Evolutionary conservation across 352 stramenopile species (phyloP), one percentile per base, ranked within the genome.

Genomic region (Phytophthora tentaculata): DNA sequence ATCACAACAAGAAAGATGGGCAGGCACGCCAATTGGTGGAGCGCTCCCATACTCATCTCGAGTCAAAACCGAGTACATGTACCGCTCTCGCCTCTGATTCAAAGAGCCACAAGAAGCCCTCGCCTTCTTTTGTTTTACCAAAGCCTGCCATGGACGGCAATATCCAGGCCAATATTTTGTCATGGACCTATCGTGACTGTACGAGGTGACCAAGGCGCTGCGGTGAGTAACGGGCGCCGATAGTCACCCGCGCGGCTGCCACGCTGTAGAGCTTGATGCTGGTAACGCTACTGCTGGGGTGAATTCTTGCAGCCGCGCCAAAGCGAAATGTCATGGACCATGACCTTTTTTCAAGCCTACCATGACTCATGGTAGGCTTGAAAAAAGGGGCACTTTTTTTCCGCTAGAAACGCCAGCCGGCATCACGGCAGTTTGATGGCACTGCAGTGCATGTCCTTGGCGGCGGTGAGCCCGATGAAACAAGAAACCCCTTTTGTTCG

Each of bases 1-100:
- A 76, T 69, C 62, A 73, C 63, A 69, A 74, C 53, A 72, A 63
- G 45, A 61, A 74, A 55, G 67, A 71, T 68, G 56, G 53, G 67
- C 62, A 67, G 28, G 60, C 60, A 60, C 64, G 57, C 51, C 41
- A 19, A 71, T 71, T 71, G 63, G 63, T 56, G 45, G 28, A 16
- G 35, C 35, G 14, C 10, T n/a, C 3, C n/a, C 29, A 56, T 56
- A 56, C 50, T 56, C n/a, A n/a, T 14, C 3, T 19, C 50, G 45
- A 56, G 50, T 44, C 29, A 44, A 29, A 39, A 29, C 10, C 35
- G 14, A 43, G 35, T 32, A n/a, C n/a, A n/a, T n/a, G n/a, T 39
- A 12, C 32, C 39, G 39, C 39, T 45, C 13, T 16, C 7, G 13
- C 10, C 41, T 48, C 41, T 48, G 41, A 48, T 48, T 23, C 41